phyloP scores from a whole-genome alignment of 2,329 filamentous ascomycete genomes.

The Macrophomina phaseolina region DNA sequence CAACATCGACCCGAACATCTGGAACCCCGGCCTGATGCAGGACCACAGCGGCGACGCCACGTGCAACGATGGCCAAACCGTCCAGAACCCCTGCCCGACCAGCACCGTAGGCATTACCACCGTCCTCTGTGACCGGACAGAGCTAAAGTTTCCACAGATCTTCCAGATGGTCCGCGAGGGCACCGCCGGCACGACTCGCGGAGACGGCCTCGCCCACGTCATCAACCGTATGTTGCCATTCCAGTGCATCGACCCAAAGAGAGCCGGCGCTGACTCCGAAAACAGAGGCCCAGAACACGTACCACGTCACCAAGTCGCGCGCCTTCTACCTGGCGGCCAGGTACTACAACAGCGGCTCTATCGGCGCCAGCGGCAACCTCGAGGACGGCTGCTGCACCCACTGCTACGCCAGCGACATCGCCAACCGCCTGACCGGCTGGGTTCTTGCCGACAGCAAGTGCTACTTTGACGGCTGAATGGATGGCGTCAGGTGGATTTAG shows the following conservation, averaged over 20 bases:
- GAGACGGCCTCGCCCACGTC: slow-evolving; percentile 51
- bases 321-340: slow-evolving; percentile 56
- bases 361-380: slow-evolving; percentile 45
- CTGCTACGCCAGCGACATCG: slow-evolving; percentile 60
- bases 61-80: slow-evolving; percentile 43
- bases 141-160: slow-evolving; percentile 33
- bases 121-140: too few species aligned
- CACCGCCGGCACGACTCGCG: slow-evolving; percentile 47
- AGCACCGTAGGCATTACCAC: slow-evolving; percentile 27
- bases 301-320: slow-evolving; percentile 39
- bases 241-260: background rate
- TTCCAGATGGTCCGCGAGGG: slow-evolving; percentile 53
- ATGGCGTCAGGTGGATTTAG: too few species aligned
- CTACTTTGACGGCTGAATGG: slow-evolving; percentile 12
- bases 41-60: slow-evolving; percentile 47
- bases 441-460: slow-evolving; percentile 33
- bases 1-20: slow-evolving; percentile 38
- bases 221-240: slow-evolving; percentile 33
- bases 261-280: background rate
- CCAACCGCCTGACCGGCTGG: slow-evolving; percentile 56
- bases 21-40: slow-evolving; percentile 57
- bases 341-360: slow-evolving; percentile 57
- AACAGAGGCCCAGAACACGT: slow-evolving; percentile 1
- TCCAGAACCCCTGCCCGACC: slow-evolving; percentile 46
- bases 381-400: slow-evolving; percentile 53